These are phyloP conservation scores for Phytopythium montanum DNA, from an alignment of 352 stramenopile genomes.

Conservation along the genomic window DNA sequence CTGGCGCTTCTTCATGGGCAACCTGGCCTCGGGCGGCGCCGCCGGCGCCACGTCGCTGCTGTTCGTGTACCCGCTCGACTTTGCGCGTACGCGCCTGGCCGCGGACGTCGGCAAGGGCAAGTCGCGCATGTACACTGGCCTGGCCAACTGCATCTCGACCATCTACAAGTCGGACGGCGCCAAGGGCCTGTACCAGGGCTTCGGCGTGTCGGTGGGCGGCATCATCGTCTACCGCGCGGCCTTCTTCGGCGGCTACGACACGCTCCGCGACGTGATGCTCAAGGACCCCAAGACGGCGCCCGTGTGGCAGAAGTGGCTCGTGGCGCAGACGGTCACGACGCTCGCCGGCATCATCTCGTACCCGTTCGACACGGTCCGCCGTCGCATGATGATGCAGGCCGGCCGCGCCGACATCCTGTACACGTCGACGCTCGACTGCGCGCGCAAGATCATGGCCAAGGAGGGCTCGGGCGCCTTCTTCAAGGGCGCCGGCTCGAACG, in stretches of 20 bases:
- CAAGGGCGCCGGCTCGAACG: conserved; percentile 98
- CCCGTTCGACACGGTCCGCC: conserved; percentile 95
- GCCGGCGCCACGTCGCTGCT: conserved; percentile 96
- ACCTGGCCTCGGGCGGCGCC: conserved; percentile 97
- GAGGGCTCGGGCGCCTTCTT: conserved; percentile 96
- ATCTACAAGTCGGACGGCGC: conserved; percentile 93
- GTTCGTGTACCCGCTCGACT: conserved; percentile 98
- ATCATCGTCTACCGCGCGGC: conserved; percentile 98
- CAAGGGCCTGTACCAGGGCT: conserved; percentile 97
- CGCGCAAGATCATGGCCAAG: conserved; percentile 95
- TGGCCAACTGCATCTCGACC: conserved; percentile 96
- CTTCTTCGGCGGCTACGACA: conserved; percentile 99
- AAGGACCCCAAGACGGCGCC: conserved; percentile 82
- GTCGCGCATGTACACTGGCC: conserved; percentile 96
- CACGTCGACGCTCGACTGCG: conserved; percentile 96
- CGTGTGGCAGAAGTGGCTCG: conserved; percentile 89
- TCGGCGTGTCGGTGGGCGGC: conserved; percentile 97
- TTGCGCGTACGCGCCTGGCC: conserved; percentile 97
- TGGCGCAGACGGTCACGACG: conserved; percentile 91
- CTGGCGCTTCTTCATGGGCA: conserved; percentile 97
- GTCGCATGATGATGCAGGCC: conserved; percentile 98
- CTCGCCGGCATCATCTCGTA: conserved; percentile 94
- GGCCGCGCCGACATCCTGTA: conserved; percentile 97
- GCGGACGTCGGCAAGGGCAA: conserved; percentile 97
- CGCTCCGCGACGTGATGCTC: conserved; percentile 88